phyloP scores from a whole-genome alignment of 495 filamentous ascomycete genomes.

The Penicillium canariense region DNA sequence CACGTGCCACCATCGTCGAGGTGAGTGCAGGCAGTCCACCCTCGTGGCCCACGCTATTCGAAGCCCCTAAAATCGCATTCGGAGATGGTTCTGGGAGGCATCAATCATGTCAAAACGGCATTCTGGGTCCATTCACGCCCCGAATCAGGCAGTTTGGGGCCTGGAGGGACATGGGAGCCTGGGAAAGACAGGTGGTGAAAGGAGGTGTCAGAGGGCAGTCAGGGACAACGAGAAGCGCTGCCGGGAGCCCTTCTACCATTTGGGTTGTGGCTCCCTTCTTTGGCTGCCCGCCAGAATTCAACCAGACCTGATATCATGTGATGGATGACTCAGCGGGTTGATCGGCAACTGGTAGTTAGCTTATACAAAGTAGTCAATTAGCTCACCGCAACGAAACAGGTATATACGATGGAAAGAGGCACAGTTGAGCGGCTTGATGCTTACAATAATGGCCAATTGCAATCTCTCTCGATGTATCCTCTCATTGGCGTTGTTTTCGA shows the following conservation, averaged over 20 bases:
- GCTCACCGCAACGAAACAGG: too few relatives aligned
- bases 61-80: background rate
- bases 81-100: background rate
- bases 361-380: background rate
- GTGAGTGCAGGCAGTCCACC: slow-evolving; percentile 7
- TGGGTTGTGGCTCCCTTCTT: slow-evolving; percentile 37
- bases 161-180: background rate
- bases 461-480: background rate
- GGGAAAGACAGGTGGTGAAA: slow-evolving; percentile 16
- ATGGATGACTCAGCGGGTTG: slow-evolving; percentile 32
- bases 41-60: background rate
- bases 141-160: background rate
- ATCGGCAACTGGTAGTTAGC: background rate
- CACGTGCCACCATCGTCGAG: slow-evolving; percentile 22
- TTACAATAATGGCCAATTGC: background rate
- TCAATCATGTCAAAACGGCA: slow-evolving; percentile 7
- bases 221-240: slow-evolving; percentile 21
- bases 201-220: slow-evolving; percentile 30
- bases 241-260: slow-evolving; percentile 26
- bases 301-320: slow-evolving; percentile 41
- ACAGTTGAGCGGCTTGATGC: background rate
- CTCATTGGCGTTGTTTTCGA: background rate
- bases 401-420: background rate
- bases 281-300: slow-evolving; percentile 32
- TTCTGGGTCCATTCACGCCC: background rate